These are phyloP conservation scores for Diaporthe citriasiana DNA, from an alignment of 2,329 filamentous ascomycete species.

Conservation along the genomic window DNA sequence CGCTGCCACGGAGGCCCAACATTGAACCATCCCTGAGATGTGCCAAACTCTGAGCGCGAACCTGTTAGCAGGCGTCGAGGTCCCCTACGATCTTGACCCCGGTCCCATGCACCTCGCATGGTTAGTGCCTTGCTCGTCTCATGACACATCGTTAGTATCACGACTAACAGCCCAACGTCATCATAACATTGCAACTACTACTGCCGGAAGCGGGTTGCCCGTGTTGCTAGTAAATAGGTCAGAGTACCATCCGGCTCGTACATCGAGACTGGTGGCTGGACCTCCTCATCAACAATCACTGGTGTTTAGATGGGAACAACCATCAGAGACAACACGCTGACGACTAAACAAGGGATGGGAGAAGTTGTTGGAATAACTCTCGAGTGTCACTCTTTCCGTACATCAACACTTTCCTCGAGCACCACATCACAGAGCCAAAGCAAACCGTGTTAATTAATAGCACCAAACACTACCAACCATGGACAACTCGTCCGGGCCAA, in stretches of 20 bases:
- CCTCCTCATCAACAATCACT: background rate
- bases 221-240: background rate
- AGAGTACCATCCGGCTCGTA: background rate
- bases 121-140: constrained; percentile 31
- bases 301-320: background rate
- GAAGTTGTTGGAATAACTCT: background rate
- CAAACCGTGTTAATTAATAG: background rate
- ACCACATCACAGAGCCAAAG: background rate
- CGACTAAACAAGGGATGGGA: background rate
- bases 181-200: constrained; percentile 24
- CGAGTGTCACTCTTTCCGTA: constrained; percentile 8
- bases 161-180: constrained; percentile 34
- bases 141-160: constrained; percentile 27
- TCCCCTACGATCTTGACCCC: constrained; percentile 13
- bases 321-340: background rate
- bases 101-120: constrained; percentile 10
- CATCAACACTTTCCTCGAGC: background rate
- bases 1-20: constrained; percentile 10
- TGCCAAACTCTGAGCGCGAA: background rate
- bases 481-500: constrained; percentile 5
- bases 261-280: background rate
- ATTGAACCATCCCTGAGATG: constrained; percentile 20
- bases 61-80: background rate
- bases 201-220: constrained; percentile 13
- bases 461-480: background rate